Evolutionary conservation across 2,329 filamentous ascomycete species (phyloP), one percentile per base, ranked within the genome.

Genomic region (Hypoxylon rubiginosum): DNA sequence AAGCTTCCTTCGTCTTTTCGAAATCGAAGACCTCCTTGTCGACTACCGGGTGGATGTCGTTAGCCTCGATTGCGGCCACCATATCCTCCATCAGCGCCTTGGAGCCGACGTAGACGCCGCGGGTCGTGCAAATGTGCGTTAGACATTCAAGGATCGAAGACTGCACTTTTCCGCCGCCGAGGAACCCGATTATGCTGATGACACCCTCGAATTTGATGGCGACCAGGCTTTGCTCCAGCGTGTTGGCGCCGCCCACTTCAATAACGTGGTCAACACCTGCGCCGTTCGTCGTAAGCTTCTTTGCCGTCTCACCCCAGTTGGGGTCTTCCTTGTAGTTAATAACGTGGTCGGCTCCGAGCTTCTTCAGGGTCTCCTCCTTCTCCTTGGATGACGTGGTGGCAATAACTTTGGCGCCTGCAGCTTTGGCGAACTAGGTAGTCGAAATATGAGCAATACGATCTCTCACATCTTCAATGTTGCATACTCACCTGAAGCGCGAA

Each of bases 401-500:
- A 58, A 85, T 82, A 64, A 85, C 83, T 8, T 68, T 80, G 5
- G 83, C 83, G 48, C 84, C 83, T 3, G 81, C 82, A 1, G 82
- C 82, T 72, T 83, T 84, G 58, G 83, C 84, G 67, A 85, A 84
- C 78, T n/a, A n/a, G n/a, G n/a, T 85, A 43, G 41, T 13, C 17
- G 15, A 26, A 17, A 28, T 4, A 30, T 46, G 11, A 46, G 19
- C 11, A 46, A 17, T 49, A 49, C 56, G 43, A 28, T 45, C 45
- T n/a, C 6, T 17, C 4, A 17, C 10, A n/a, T 24, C 3, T 15
- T 13, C 6, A 7, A 1, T 26, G 41, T 2, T 13, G 17, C 49
- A 43, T 15, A 67, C 74, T 24, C 66, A 76, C 75, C 73, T 79
- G 90, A n/a, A 91, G 76, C 3, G 85, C 90, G 63, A 91, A 91